phyloP scores from a whole-genome alignment of 2,329 filamentous ascomycete genomes.

The Fusarium musae region DNA sequence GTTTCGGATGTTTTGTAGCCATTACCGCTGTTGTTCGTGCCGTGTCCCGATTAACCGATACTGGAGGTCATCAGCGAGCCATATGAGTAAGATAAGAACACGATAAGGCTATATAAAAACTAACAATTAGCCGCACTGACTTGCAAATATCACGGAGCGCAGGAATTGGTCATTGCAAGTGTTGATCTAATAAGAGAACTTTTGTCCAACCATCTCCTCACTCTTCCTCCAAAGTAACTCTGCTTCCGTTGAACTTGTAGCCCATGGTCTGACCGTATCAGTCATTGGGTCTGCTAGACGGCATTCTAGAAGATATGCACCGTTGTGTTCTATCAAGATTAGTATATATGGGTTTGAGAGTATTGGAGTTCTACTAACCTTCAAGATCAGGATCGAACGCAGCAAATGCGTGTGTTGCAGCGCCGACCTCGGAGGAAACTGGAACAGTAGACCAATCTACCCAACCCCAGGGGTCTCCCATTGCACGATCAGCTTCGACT shows the following conservation, averaged over 20 bases:
- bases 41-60: no score
- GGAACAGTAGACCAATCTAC: conserved; percentile 8
- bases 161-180: no score
- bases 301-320: conserved; percentile 12
- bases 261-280: conserved; percentile 29
- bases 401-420: conserved; percentile 28
- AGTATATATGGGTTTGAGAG: rapidly evolving
- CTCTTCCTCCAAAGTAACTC: conserved; percentile 27
- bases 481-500: conserved; percentile 10
- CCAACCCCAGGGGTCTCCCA: conserved; percentile 20
- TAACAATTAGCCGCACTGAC: rapidly evolving
- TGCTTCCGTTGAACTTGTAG: conserved; percentile 13
- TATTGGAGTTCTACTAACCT: neutral
- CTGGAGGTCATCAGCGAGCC: no score
- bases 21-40: no score
- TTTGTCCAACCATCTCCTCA: conserved; percentile 27
- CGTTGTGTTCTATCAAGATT: conserved; percentile 11
- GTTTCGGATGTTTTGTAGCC: no score
- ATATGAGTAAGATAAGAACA: no score
- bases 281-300: conserved; percentile 13
- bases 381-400: conserved; percentile 20
- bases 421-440: conserved; percentile 6
- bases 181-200: neutral
- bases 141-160: neutral
- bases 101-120: neutral